Base-by-base conservation (phyloP, 1,139 yeast species). In the Eremothecium gossypii region DNA sequence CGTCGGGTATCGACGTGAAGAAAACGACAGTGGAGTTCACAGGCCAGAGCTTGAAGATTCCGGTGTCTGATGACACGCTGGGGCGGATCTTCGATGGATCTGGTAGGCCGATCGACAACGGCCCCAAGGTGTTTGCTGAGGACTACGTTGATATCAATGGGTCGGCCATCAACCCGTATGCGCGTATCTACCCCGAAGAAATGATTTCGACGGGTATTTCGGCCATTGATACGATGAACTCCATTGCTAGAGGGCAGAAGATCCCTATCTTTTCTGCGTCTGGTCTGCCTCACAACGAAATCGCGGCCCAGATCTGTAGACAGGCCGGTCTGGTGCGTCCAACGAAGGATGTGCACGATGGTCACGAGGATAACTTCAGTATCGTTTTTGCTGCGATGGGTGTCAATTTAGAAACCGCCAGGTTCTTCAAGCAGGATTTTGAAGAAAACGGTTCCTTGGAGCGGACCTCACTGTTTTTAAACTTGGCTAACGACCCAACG, bases 271-370 rank as follows among this genome's bases (percentile, higher is more conserved):
- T 91, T 71, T 86, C 96, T 43, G 98, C 98, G 36, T 87, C 97
- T 44, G 99, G 99, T 73, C 78, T 91, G 64, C 99, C 99, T 45
- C 99, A 91, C 70, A 93, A 91, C 64, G 98, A 93, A 69, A 89
- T 91, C 69, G 99, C 99, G 49, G 98, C 99, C 37, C 99, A 91
- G 70, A 91, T 91, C 67, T 91, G 97, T 76, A 87, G 99, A 72
- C 99, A 91, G 71, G 98, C 99, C 38, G 96, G 97, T 57, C 77
- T 91, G 63, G 98, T 93, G 45, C 83, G 98, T 70, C 98, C 99
- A 60, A 91, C 98, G 40, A 91, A 91, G 71, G 99, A 91, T 66
- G 98, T 91, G 46, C 98, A 91, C 65, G 99, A 91, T 68, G 99
- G 98, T 60, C 99, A 91, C 66, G 98, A 91, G 69, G 99, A 91